phyloP scores from a whole-genome alignment of 257 asterid genomes.

The Hygrophila difformis region DNA sequence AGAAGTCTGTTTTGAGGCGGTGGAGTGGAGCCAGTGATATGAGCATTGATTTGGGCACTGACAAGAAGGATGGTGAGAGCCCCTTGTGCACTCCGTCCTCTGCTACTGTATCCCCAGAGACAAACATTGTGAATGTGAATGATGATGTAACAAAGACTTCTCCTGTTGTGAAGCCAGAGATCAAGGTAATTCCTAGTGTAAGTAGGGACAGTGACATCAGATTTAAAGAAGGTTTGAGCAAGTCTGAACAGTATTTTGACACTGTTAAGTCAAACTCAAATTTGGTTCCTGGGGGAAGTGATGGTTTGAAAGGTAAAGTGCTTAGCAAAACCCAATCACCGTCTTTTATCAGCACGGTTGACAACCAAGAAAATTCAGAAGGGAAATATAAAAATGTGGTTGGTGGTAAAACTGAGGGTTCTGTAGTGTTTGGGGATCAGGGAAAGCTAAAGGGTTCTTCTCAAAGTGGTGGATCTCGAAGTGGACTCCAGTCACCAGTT shows the following conservation, averaged over 20 bases:
- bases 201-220: slow-evolving; percentile 21
- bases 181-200: slow-evolving; percentile 19
- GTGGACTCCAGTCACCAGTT: slow-evolving; percentile 22
- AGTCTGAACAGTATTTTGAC: slow-evolving; percentile 25
- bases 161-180: slow-evolving; percentile 19
- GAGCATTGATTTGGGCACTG: slow-evolving; percentile 65
- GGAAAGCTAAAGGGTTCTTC: slow-evolving; percentile 25
- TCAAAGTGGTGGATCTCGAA: slow-evolving; percentile 29
- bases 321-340: slow-evolving; percentile 32
- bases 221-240: slow-evolving; percentile 21
- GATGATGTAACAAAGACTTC: slow-evolving; percentile 22
- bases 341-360: slow-evolving; percentile 28
- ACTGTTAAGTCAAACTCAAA: slow-evolving; percentile 16
- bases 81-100: slow-evolving; percentile 45
- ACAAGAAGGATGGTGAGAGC: slow-evolving; percentile 53
- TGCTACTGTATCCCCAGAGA: slow-evolving; percentile 30
- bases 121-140: slow-evolving; percentile 17
- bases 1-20: slow-evolving; percentile 54
- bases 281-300: slow-evolving; percentile 20
- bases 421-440: slow-evolving; percentile 20
- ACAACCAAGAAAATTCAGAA: slow-evolving; percentile 30
- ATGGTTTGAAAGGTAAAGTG: slow-evolving; percentile 34
- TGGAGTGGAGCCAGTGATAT: slow-evolving; percentile 85
- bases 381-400: slow-evolving; percentile 20
- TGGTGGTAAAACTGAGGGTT: slow-evolving; percentile 2